Conservation (phyloP, 768 basidiomycete species). For the Crucibulum laeve region DNA sequence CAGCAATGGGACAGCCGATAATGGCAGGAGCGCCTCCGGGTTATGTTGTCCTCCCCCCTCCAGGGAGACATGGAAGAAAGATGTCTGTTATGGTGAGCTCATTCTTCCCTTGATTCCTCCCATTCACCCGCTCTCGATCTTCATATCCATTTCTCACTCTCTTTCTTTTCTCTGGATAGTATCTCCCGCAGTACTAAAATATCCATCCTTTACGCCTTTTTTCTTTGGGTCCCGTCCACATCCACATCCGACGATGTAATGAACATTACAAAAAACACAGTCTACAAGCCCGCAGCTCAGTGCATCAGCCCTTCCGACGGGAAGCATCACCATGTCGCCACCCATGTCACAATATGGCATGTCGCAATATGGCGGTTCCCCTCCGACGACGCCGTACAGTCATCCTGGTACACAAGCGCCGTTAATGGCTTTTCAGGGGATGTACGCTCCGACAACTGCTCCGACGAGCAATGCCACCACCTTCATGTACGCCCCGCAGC, state of each 20-base stretch:
- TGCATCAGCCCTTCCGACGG: too few species aligned
- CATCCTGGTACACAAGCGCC: too few species aligned
- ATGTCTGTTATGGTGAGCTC: conserved; percentile 1
- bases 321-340: neutral
- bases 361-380: too few species aligned
- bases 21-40: neutral
- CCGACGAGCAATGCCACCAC: conserved; percentile 1
- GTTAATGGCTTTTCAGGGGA: too few species aligned
- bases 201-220: neutral
- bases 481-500: neutral
- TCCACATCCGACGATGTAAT: neutral
- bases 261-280: neutral
- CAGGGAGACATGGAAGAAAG: neutral
- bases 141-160: conserved; percentile 2
- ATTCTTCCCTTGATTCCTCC: neutral
- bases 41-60: neutral
- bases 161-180: conserved; percentile 3
- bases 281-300: neutral
- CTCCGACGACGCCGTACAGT: too few species aligned
- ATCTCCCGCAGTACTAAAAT: conserved; percentile 3
- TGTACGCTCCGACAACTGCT: too few species aligned
- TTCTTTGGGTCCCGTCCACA: conserved; percentile 1
- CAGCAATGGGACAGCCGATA: neutral
- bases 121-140: neutral
- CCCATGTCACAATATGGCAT: too few species aligned